Evolutionary conservation across 2,329 filamentous ascomycete species (phyloP).

Genomic region (Zasmidium citrigriseum): DNA sequence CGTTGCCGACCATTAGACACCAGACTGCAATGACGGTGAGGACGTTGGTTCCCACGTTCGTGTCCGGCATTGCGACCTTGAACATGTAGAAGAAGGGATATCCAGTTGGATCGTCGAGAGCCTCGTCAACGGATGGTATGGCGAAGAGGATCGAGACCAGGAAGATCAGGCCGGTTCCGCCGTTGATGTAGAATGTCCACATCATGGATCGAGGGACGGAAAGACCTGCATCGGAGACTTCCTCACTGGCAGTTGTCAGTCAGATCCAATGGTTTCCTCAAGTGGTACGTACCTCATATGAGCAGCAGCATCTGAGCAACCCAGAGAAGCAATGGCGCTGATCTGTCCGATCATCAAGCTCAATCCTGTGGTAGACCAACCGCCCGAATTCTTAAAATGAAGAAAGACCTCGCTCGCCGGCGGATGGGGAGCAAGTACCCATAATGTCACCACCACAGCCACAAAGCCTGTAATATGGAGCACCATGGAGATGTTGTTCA

Average conservation of each 20-base stretch:
- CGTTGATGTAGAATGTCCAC: constrained; percentile 27
- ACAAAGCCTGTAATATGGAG: constrained; percentile 21
- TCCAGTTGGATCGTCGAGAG: constrained; percentile 21
- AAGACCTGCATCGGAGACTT: constrained; percentile 24
- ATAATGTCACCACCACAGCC: constrained; percentile 18
- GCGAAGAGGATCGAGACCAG: constrained; percentile 20
- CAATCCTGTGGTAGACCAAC: constrained; percentile 31
- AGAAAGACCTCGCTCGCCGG: constrained; percentile 33
- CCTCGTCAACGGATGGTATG: constrained; percentile 22
- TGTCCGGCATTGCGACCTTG: constrained; percentile 21
- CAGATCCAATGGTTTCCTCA: too few relatives aligned
- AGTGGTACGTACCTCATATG: constrained; percentile 12
- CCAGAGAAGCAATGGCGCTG: constrained; percentile 20
- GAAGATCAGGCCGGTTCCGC: constrained; percentile 20
- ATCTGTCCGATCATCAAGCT: constrained; percentile 33
- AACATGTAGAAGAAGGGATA: constrained; percentile 23
- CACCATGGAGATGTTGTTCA: constrained; percentile 22
- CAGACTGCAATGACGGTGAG: constrained; percentile 18
- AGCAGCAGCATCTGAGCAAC: constrained; percentile 22
- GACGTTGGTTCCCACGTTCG: constrained; percentile 17
- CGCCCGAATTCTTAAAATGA: constrained; percentile 27
- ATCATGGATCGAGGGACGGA: constrained; percentile 33
- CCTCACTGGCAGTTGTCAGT: constrained; percentile 15
- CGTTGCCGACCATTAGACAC: constrained; percentile 20
- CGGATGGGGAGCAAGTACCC: constrained; percentile 21